Evolutionary conservation across 352 stramenopile species (phyloP).

Genomic region (Globisporangium okanoganense): DNA sequence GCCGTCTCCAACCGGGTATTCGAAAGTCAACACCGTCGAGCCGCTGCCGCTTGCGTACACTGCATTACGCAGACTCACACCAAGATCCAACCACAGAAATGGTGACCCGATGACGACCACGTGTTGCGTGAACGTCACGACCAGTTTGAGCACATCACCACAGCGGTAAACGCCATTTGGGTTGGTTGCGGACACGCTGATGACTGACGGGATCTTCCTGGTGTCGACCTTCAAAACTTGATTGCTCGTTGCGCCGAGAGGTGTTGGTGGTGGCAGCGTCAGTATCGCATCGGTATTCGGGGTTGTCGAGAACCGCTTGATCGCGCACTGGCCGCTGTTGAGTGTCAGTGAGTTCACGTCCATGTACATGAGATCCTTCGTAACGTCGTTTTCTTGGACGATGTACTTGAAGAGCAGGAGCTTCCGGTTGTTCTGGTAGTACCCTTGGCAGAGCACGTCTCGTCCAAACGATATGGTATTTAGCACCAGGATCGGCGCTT

Average conservation of each 20-base stretch:
- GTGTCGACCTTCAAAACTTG: conserved; percentile 69
- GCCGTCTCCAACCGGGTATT: conserved; percentile 60
- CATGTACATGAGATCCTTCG: conserved; percentile 53
- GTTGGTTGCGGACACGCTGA: conserved; percentile 48
- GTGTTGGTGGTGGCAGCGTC: conserved; percentile 40
- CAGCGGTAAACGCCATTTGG: conserved; percentile 52
- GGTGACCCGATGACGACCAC: conserved; percentile 60
- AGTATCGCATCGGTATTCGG: conserved; percentile 67
- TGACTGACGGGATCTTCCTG: conserved; percentile 37
- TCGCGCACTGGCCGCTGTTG: conserved; percentile 71
- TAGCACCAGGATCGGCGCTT: conserved; percentile 64
- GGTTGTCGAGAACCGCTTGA: conserved; percentile 80
- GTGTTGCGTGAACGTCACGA: conserved; percentile 65
- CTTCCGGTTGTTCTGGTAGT: conserved; percentile 46
- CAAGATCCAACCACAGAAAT: conserved; percentile 71
- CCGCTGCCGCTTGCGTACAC: conserved; percentile 54
- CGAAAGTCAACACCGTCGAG: conserved; percentile 48
- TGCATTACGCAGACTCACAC: conserved; percentile 38
- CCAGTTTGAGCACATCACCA: conserved; percentile 57
- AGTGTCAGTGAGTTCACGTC: conserved; percentile 55
- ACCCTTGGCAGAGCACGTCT: conserved; percentile 54
- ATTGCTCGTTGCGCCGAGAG: conserved; percentile 31
- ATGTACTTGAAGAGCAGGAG: conserved; percentile 72
- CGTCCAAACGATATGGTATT: conserved; percentile 46
- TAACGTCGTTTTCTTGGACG: conserved; percentile 50